Conservation (phyloP, 371 early-diverging fungal genomes). For the Capillidium heterosporum region DNA sequence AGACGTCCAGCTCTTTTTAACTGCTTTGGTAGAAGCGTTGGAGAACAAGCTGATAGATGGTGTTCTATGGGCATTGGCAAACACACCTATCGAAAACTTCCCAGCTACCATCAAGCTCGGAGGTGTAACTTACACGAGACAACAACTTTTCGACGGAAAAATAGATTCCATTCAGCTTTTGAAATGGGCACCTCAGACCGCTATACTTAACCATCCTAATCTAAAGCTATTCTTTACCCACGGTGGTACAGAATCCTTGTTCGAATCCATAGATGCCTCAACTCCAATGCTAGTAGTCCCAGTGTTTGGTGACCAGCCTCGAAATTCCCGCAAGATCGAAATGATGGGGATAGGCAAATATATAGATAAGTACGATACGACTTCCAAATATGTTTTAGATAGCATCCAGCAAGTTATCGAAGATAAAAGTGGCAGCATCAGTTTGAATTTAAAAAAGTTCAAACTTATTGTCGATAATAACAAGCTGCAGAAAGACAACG, state of each 20-base stretch:
- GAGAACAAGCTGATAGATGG: not conserved
- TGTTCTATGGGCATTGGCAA: conserved; percentile 1
- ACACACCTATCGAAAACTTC: not conserved
- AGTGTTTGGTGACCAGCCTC: conserved; percentile 5
- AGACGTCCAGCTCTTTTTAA: not conserved
- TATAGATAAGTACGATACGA: not conserved
- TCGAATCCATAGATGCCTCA: not conserved
- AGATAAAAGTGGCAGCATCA: not conserved
- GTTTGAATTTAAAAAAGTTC: not conserved
- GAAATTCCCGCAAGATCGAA: not conserved
- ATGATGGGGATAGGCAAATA: not conserved
- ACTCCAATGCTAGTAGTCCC: conserved; percentile 4
- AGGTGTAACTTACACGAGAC: not conserved
- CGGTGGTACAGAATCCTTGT: conserved; percentile 3
- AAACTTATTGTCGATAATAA: not conserved
- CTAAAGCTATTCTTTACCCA: conserved; percentile 6
- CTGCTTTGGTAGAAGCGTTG: not conserved
- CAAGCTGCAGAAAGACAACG: not conserved
- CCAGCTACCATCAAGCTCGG: not conserved
- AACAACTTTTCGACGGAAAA: not conserved
- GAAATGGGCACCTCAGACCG: conserved; percentile 1
- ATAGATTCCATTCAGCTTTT: not conserved
- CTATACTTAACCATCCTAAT: conserved; percentile 5
- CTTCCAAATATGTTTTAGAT: not conserved
- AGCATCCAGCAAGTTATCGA: not conserved